Evolutionary conservation across 83 land plant genomes (phyloP), one percentile per base, ranked within the genome.

Genomic region (Isoetes engelmannii): DNA sequence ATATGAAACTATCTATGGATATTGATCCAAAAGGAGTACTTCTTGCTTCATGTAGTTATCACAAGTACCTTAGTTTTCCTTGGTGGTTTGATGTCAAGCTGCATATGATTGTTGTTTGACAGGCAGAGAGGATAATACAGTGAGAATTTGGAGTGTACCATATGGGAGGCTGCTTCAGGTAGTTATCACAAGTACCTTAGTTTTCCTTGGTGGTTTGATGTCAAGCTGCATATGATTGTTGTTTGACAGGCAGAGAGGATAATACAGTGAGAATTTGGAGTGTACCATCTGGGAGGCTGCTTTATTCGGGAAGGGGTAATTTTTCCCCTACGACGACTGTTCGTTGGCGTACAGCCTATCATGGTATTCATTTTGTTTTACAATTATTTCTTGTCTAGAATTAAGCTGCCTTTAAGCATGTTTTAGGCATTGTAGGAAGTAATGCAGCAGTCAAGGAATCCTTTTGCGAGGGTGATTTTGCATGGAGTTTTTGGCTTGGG

Each of bases 21-120:
- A 84, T 92, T 48, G 87, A 92, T 77, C 90, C 90, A 43, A 72
- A 79, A 8, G 97, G 85, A 65, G 81, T 83, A 55, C 70, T 89
- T 79, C 67, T 92, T 65, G 65, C 81, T 48, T 84, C 97, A 77
- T n/a, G 7, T 43, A 42, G 6, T 59, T 13, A 8, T 59, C 7
- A 60, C 12, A 9, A 13, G 2, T 60, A 51, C 12, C 54, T 1
- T 10, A 3, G 1, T 51, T 51, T 51, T 12, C 15, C 54, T 3
- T 51, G 10, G 7, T 10, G 97, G 97, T 88, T 17, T 42, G 6
- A 28, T 58, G 54, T 0, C 12, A 51, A 51, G 15, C 3, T 51
- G 54, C 54, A 51, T 28, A 28, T 28, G 28, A 4, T 10, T 54
- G 61, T 42, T 3, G n/a, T 4, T 50, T 64, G 9, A 3, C 56